phyloP scores from a whole-genome alignment of 805 yeast species.

The Candida glaebosa region DNA sequence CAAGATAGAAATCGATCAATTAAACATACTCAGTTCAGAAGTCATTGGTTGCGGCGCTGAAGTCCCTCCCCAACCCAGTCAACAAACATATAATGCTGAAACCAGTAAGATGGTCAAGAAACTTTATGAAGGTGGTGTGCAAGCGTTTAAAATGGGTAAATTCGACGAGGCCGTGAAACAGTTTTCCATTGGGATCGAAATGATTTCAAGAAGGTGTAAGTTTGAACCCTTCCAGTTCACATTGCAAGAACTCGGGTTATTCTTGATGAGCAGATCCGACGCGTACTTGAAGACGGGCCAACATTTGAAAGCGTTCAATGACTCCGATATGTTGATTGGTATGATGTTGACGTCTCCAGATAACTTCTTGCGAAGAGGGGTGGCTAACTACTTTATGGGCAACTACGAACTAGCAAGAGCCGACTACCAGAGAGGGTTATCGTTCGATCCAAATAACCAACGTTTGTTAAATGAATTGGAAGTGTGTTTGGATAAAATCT shows the following conservation, averaged over 20 bases:
- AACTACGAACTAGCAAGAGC: constrained; percentile 59
- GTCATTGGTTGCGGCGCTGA: constrained; percentile 41
- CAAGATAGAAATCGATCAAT: constrained; percentile 41
- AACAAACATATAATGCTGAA: constrained; percentile 53
- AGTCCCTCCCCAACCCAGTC: constrained; percentile 54
- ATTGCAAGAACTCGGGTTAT: constrained; percentile 61
- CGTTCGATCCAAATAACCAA: constrained; percentile 54
- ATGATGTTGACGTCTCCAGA: constrained; percentile 62
- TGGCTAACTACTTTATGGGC: constrained; percentile 59
- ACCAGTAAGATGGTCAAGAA: constrained; percentile 58
- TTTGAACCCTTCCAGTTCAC: constrained; percentile 74
- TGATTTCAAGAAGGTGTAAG: constrained; percentile 64
- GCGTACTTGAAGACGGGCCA: constrained; percentile 55
- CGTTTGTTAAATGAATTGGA: constrained; percentile 48
- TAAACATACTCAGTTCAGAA: constrained; percentile 35
- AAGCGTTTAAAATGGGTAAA: constrained; percentile 51
- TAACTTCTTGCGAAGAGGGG: constrained; percentile 68
- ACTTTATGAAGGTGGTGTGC: constrained; percentile 62
- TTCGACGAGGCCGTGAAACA: constrained; percentile 61
- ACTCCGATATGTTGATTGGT: constrained; percentile 61
- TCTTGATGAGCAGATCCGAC: constrained; percentile 70
- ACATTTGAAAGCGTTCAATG: constrained; percentile 60
- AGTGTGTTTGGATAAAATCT: constrained; percentile 44
- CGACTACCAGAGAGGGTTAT: constrained; percentile 69
- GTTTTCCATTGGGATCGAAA: constrained; percentile 62